A percentile compares a stretch with the other conserved stretches of the same genome.
Evolutionary conservation across 2,329 filamentous ascomycete species (phyloP).

Genomic region (Fusarium xyrophilum): DNA sequence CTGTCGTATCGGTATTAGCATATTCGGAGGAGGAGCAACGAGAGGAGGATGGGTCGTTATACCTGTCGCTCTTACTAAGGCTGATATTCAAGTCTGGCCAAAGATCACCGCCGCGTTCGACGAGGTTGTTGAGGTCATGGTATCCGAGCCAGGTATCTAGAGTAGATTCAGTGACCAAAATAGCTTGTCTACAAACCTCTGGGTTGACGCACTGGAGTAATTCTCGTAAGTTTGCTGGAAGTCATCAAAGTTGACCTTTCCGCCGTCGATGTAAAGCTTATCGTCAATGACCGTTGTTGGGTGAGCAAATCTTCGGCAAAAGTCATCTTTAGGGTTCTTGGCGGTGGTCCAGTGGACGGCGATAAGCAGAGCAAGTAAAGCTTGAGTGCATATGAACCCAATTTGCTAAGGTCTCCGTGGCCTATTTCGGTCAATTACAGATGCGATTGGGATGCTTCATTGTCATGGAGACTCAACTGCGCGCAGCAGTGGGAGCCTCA

Average conservation of each 20-base stretch:
- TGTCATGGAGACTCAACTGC: not conserved
- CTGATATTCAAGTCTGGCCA: not conserved
- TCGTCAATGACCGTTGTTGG: not conserved
- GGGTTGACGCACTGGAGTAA: not conserved
- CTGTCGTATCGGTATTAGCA: not conserved
- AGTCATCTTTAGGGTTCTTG: not conserved
- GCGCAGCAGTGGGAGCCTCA: not conserved
- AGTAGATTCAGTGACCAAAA: not conserved
- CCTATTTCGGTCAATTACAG: too few species aligned
- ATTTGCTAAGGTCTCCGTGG: not conserved
- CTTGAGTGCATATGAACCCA: not conserved
- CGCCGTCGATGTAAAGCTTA: conserved; percentile 1
- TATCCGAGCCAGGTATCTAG: not conserved
- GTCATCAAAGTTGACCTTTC: conserved; percentile 6
- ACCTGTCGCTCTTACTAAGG: not conserved
- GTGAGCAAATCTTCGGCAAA: not conserved
- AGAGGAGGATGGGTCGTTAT: rapidly evolving
- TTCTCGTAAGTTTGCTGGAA: conserved; percentile 3
- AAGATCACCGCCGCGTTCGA: not conserved
- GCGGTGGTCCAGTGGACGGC: rapidly evolving
- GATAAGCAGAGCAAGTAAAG: not conserved
- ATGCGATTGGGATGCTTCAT: too few species aligned
- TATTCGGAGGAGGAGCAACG: rapidly evolving
- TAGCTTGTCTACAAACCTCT: rapidly evolving
- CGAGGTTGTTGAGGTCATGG: not conserved